A percentile compares a stretch with the other conserved stretches of the same genome.
These are phyloP conservation scores for Deinandra increscens DNA, from an alignment of 129 eudicot species.

Conservation along the genomic window DNA sequence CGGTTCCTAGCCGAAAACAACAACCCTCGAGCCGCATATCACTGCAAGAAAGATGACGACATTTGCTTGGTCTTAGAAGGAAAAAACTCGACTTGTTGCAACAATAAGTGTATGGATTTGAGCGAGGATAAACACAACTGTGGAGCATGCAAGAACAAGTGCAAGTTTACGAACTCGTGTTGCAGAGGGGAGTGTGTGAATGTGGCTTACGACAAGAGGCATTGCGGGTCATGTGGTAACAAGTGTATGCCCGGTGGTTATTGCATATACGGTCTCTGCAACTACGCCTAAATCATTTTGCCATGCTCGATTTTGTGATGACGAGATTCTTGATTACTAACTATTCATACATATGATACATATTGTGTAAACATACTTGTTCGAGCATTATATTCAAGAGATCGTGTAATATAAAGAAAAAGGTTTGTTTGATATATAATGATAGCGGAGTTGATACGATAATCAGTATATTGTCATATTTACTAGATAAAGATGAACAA, in stretches of 20 bases:
- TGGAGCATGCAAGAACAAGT: conserved; percentile 64
- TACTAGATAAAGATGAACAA: no score
- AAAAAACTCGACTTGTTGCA: conserved; percentile 54
- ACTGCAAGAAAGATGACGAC: conserved; percentile 61
- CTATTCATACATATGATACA: no score
- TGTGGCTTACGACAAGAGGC: conserved; percentile 57
- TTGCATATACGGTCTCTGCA: conserved; percentile 70
- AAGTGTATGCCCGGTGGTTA: conserved; percentile 50
- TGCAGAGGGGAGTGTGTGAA: conserved; percentile 64
- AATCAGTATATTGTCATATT: no score
- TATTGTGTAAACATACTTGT: no score
- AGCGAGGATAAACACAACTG: conserved; percentile 44
- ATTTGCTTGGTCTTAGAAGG: conserved; percentile 46
- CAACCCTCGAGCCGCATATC: conserved; percentile 58
- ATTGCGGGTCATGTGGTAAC: conserved; percentile 60
- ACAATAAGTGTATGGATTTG: conserved; percentile 60
- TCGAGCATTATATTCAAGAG: no score
- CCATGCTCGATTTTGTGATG: no score
- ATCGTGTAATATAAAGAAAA: no score
- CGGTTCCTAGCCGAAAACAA: conserved; percentile 56
- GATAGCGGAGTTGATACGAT: no score
- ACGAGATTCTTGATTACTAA: no score
- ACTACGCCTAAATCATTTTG: no score
- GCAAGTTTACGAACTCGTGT: conserved; percentile 44
- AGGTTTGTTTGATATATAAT: no score